Base-by-base conservation (phyloP, 768 basidiomycete genomes). In the Xerocomus potaroensis region DNA sequence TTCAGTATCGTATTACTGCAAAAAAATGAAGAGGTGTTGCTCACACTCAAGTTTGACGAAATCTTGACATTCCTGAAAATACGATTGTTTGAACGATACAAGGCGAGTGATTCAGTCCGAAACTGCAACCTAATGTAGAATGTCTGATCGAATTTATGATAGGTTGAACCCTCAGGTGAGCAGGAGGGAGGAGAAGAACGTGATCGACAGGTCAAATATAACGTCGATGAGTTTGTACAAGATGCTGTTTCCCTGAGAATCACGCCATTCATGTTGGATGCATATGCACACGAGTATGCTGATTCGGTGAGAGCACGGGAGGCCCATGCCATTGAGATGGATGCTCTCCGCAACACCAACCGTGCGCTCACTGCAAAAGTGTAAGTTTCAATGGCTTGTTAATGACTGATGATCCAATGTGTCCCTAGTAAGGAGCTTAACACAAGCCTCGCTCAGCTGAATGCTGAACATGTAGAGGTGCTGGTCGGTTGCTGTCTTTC, bases 191-290 rank as follows among this genome's bases (percentile, higher is more conserved):
- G 51, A 5, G 63, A 64, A 24, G 40, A 45, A 40, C 9, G 12
- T n/a, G 45, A 52, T 2, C 14, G 24, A 29, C 49, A 44, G 3
- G 59, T 63, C 45, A 65, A 66, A 61, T 90, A 91, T 56, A 72
- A 74, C 39, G 83, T 88, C 8, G 80, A 94, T 55, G 81, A 83
- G 35, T 94, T 97, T 64, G 86, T 98, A 5, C 76, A 81, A 47
- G 93, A 98, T 58, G 87, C 94, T 8, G 81, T 90, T 48, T 80
- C 82, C 18, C 69, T 96, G 57, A 78, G 78, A 51, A 91, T 99
- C 54, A 96, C 94, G 4, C 91, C 96, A 0, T 94, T 98, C 69
- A 92, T 94, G 91, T 74, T 98, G 32, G 95, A 97, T 59, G 76
- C 81, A 16, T 95, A 90, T 62, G 79, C 84, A 26, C 87, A 83